Conservation (phyloP, 441 rosid species). For the Gossypium laxum region DNA sequence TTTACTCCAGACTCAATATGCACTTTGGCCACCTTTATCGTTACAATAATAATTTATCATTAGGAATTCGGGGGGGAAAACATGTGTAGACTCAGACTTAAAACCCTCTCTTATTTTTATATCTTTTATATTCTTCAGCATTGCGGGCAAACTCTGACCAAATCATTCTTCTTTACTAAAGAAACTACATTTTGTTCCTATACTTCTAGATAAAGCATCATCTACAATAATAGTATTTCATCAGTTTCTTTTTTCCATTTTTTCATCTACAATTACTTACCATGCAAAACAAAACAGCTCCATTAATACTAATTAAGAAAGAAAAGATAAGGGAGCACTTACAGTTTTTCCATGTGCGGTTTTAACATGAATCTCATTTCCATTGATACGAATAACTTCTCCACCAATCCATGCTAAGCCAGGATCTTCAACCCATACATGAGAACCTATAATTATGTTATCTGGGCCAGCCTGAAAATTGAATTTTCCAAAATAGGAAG, state of each 20-base stretch:
- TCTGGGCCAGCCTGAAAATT: slow-evolving; percentile 37
- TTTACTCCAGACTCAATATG: neutral
- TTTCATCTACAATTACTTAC: slow-evolving; percentile 3
- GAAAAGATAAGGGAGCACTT: slow-evolving; percentile 19
- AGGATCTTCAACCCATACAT: slow-evolving; percentile 68
- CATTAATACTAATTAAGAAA: neutral
- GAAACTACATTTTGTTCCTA: neutral
- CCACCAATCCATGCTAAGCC: slow-evolving; percentile 59
- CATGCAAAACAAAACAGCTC: neutral
- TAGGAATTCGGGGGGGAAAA: neutral
- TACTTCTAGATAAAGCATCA: neutral
- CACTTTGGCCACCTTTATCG: neutral
- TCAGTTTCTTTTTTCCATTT: neutral
- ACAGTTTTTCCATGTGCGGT: slow-evolving; percentile 42
- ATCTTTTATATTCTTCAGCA: neutral
- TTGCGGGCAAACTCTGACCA: neutral
- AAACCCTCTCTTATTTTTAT: neutral
- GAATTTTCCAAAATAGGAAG: neutral
- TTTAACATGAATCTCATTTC: slow-evolving; percentile 36
- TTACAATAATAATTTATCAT: neutral
- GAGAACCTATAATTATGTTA: slow-evolving; percentile 55
- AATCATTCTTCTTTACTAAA: neutral
- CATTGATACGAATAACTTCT: slow-evolving; percentile 43
- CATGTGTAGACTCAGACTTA: neutral
- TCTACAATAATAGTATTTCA: neutral